Conservation (phyloP, 164 flowering plant genomes). For the Chimonanthus salicifolius region DNA sequence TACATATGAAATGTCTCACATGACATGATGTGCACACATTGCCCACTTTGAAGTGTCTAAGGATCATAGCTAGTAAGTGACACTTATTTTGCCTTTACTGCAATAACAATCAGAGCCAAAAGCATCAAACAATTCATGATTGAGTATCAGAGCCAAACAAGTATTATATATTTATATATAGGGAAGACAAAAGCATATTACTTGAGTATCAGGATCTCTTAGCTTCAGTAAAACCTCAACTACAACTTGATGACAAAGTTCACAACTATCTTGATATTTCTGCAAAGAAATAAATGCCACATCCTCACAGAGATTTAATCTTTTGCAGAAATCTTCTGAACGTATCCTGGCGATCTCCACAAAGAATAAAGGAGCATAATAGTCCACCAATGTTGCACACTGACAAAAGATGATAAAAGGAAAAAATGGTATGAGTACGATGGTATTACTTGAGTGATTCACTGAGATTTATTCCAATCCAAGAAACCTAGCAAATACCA, state of each 20-base stretch:
- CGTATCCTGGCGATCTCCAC: conserved; percentile 41
- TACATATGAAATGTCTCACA: too few relatives aligned
- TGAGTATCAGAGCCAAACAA: neutral
- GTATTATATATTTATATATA: neutral
- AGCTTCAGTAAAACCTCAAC: conserved; percentile 51
- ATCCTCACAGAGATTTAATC: conserved; percentile 56
- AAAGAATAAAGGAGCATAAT: conserved; percentile 80
- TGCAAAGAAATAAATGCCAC: conserved; percentile 17
- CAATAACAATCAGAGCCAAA: neutral
- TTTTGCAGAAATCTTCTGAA: conserved; percentile 61
- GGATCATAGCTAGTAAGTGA: too few relatives aligned
- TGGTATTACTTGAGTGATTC: neutral
- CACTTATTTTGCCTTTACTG: neutral
- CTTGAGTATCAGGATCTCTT: conserved; percentile 96
- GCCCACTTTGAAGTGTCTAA: too few relatives aligned
- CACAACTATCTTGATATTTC: conserved; percentile 42
- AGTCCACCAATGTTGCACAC: conserved; percentile 79
- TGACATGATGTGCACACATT: too few relatives aligned
- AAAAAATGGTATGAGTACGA: neutral
- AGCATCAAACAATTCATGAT: neutral
- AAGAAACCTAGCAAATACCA: neutral
- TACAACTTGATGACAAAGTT: conserved; percentile 56
- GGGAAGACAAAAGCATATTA: conserved; percentile 12
- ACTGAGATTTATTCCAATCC: neutral
- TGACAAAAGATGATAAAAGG: conserved; percentile 21